Base-by-base conservation (phyloP, 768 basidiomycete species). In the Mycena latifolia region DNA sequence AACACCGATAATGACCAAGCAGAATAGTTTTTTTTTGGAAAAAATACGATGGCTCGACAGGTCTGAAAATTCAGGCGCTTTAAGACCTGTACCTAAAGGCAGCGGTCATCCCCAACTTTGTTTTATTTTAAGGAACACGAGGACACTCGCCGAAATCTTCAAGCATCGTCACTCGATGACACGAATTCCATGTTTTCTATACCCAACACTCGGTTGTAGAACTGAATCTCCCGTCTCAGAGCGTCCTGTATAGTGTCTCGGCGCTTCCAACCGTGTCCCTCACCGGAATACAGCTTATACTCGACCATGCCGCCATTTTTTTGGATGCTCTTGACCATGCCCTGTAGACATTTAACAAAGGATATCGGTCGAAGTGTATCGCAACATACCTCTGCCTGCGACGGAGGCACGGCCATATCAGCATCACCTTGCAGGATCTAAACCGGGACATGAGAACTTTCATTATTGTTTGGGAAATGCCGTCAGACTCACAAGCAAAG, bases 361-460 rank as follows among this genome's bases (percentile, higher is more conserved):
- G n/a, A 18, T 25, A 18, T 0, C 22, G n/a, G 11, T 9, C 27
- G 6, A 6, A 2, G 18, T n/a, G 22, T 0, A 22, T 33, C 24
- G 29, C 46, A 24, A 56, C 65, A 18, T 48, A 74, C 73, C 61
- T 86, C 81, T 0, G 92, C 85, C 71, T 94, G 92, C 20, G 80
- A 83, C 4, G 88, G 89, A 0, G 88, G 92, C 0, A 94, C 93
- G 33, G 92, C 83, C 64, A 77, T 79, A 74, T 92, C 90, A 0
- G 81, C 74, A 1, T 83, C 79, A 10, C 91, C 91, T 78, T 93
- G 91, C n/a, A 92, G 77, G 24, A 92, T 85, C 91, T 92, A 35
- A 6, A 59, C n/a, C n/a, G n/a, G n/a, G 27, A 3, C 48, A 35
- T 9, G 0, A 41, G 15, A 47, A 27, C 45, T n/a, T n/a, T n/a